Percentiles rank a stretch among this genome's conserved stretches.
Evolutionary conservation across 2,329 filamentous ascomycete species (phyloP).

Genomic region (Penicillium sp.): DNA sequence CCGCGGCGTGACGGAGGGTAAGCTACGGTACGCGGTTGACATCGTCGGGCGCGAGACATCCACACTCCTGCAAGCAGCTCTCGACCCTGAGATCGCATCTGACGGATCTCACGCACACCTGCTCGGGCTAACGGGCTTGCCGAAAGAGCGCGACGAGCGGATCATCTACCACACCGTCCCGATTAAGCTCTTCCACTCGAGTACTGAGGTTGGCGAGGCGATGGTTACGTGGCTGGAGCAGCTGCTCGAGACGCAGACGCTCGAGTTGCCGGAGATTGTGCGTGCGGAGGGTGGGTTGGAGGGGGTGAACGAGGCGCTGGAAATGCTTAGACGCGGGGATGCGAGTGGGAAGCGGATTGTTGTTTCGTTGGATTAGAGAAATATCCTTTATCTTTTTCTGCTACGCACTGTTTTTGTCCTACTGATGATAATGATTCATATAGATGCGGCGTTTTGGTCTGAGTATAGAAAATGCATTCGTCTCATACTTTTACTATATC

Average conservation of each 20-base stretch:
- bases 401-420: neutral
- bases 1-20: slow-evolving; percentile 59
- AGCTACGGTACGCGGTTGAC: slow-evolving; percentile 71
- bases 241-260: slow-evolving; percentile 58
- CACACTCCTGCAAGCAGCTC: slow-evolving; percentile 58
- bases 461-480: neutral
- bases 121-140: slow-evolving; percentile 70
- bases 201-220: slow-evolving; percentile 65
- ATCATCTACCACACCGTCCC: slow-evolving; percentile 69
- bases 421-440: slow-evolving; percentile 2
- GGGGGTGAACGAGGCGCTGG: slow-evolving; percentile 70
- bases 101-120: slow-evolving; percentile 57
- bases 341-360: slow-evolving; percentile 73
- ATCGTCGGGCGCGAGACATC: slow-evolving; percentile 70
- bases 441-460: neutral
- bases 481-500: too few species aligned
- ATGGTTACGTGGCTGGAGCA: slow-evolving; percentile 71
- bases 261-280: slow-evolving; percentile 69
- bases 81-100: slow-evolving; percentile 37
- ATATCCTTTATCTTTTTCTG: neutral
- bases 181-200: slow-evolving; percentile 76
- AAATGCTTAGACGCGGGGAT: slow-evolving; percentile 68
- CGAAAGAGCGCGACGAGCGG: slow-evolving; percentile 55
- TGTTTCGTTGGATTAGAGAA: slow-evolving; percentile 46
- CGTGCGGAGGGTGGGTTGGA: slow-evolving; percentile 66